Conservation (phyloP, 2,329 filamentous ascomycete species). For the Bipolaris victoriae region DNA sequence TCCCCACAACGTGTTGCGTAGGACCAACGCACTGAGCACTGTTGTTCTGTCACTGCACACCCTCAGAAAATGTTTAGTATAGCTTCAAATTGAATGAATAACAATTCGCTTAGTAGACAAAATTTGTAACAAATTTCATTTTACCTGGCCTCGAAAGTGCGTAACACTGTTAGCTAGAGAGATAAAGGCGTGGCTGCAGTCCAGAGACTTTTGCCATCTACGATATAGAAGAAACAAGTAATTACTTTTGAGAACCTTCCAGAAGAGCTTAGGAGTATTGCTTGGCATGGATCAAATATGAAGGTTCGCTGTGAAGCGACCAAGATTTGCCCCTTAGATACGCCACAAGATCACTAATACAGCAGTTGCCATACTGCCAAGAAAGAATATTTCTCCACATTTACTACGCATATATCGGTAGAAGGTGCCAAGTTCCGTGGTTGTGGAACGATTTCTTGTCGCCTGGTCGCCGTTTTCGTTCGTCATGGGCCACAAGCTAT, state of each 20-base stretch:
- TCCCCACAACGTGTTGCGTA: background rate
- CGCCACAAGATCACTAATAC: background rate
- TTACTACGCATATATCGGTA: background rate
- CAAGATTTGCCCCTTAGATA: background rate
- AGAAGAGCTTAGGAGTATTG: background rate
- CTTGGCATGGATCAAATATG: no score
- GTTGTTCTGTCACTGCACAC: background rate
- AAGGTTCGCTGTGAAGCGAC: background rate
- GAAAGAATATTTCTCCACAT: background rate
- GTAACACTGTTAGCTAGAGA: background rate
- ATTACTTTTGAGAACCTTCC: background rate
- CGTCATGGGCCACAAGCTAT: background rate
- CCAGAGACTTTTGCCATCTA: background rate
- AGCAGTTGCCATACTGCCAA: background rate
- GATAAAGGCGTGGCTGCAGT: background rate
- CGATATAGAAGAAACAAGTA: background rate
- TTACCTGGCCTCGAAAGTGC: background rate
- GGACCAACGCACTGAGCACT: background rate
- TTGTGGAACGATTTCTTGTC: background rate
- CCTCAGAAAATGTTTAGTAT: background rate
- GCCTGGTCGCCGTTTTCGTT: background rate
- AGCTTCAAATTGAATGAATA: background rate
- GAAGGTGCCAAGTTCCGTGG: background rate
- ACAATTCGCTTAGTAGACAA: no score
- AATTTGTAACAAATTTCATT: background rate